phyloP scores from a whole-genome alignment of 306 rosid genomes.

The Bauhinia variegata region DNA sequence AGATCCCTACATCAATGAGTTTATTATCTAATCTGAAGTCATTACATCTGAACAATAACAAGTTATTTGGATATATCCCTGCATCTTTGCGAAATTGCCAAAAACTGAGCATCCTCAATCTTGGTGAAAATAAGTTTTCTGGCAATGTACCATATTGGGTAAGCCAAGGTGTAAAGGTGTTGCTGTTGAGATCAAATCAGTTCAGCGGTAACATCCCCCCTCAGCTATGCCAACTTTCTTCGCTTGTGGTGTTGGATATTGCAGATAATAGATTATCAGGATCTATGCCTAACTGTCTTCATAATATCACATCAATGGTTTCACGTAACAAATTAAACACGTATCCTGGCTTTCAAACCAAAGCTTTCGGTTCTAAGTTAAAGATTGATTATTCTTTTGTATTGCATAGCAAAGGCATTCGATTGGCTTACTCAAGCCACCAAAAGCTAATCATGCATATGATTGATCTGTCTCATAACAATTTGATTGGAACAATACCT shows the following conservation, averaged over 20 bases:
- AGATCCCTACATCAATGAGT: conserved; percentile 1
- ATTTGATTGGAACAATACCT: conserved; percentile 29
- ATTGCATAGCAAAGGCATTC: neutral
- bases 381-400: neutral
- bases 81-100: neutral
- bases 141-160: neutral
- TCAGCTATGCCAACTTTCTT: neutral
- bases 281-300: neutral
- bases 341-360: neutral
- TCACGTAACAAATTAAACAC: neutral
- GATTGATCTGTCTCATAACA: conserved; percentile 19
- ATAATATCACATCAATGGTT: neutral
- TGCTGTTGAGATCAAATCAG: neutral
- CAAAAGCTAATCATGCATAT: neutral
- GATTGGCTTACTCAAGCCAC: neutral
- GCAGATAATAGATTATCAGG: no score
- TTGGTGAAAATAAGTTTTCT: neutral
- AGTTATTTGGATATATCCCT: neutral
- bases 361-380: no score
- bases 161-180: neutral
- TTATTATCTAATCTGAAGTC: neutral
- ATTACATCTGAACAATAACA: conserved; percentile 6
- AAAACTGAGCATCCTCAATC: no score
- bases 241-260: no score
- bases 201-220: neutral